Evolutionary conservation across 2,329 filamentous ascomycete species (phyloP).

Genomic region (Piedraia hortae): DNA sequence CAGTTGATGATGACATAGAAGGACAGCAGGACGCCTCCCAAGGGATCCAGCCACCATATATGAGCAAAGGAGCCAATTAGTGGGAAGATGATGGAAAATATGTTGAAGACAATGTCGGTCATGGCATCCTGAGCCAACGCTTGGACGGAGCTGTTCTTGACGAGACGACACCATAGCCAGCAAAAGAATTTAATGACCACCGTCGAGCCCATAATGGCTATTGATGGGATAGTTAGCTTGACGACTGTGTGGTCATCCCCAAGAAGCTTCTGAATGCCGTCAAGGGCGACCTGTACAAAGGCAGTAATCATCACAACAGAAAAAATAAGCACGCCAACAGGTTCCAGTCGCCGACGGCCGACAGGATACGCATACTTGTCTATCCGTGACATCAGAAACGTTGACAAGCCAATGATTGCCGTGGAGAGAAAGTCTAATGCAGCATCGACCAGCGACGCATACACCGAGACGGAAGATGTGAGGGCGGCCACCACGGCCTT

Average conservation of each 20-base stretch:
- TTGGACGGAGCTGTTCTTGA: constrained; percentile 66
- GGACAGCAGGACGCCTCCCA: constrained; percentile 54
- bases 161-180: constrained; percentile 69
- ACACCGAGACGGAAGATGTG: constrained; percentile 55
- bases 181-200: constrained; percentile 58
- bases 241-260: constrained; percentile 37
- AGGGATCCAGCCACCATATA: constrained; percentile 62
- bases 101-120: constrained; percentile 71
- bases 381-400: constrained; percentile 41
- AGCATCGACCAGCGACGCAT: constrained; percentile 55
- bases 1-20: constrained; percentile 56
- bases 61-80: constrained; percentile 43
- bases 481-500: constrained; percentile 54
- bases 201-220: constrained; percentile 55
- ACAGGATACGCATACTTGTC: constrained; percentile 54
- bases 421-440: constrained; percentile 58
- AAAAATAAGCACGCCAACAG: constrained; percentile 56
- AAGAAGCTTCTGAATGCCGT: constrained; percentile 38
- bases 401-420: constrained; percentile 55
- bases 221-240: constrained; percentile 42
- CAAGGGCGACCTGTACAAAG: constrained; percentile 49
- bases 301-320: constrained; percentile 68
- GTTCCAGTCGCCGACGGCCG: constrained; percentile 49
- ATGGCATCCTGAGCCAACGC: constrained; percentile 42
- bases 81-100: constrained; percentile 67